phyloP scores from a whole-genome alignment of 805 yeast genomes.

The Isabelozyma gotoi region DNA sequence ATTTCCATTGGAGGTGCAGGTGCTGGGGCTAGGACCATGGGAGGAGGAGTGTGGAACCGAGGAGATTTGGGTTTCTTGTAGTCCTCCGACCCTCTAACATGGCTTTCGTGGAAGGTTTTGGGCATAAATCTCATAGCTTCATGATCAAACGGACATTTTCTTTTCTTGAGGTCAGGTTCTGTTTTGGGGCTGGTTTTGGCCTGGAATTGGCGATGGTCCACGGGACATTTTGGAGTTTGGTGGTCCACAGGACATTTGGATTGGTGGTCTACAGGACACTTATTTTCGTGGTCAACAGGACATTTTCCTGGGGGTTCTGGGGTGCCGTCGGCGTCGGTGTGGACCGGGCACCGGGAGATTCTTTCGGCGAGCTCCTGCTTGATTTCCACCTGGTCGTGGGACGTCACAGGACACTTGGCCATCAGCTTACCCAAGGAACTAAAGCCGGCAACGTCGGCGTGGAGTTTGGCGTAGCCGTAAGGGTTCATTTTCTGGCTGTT shows the following conservation, averaged over 20 bases:
- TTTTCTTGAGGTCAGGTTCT: conserved; percentile 7
- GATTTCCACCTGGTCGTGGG: not conserved
- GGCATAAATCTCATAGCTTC: conserved; percentile 3
- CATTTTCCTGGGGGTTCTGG: conserved; percentile 4
- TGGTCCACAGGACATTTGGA: not conserved
- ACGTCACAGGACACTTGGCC: conserved; percentile 15
- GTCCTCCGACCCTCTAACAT: not conserved
- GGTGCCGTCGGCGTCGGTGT: conserved; percentile 1
- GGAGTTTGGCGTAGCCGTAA: conserved; percentile 31
- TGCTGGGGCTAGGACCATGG: not conserved
- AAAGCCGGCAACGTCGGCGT: conserved; percentile 29
- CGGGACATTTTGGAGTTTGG: conserved; percentile 7
- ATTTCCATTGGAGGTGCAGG: not conserved
- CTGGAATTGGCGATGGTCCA: conserved; percentile 5
- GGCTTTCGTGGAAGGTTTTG: conserved; percentile 1
- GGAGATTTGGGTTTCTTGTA: not conserved
- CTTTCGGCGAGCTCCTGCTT: conserved; percentile 3
- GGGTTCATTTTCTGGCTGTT: conserved; percentile 26
- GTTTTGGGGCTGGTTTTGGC: not conserved
- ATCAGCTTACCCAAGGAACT: conserved; percentile 11
- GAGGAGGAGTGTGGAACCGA: not conserved
- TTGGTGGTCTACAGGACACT: conserved; percentile 8
- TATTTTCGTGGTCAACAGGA: conserved; percentile 2
- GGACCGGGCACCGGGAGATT: not conserved
- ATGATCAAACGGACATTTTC: conserved; percentile 37